phyloP scores from a whole-genome alignment of 1,284 basidiomycete species.

The Rhodofomes roseus region DNA sequence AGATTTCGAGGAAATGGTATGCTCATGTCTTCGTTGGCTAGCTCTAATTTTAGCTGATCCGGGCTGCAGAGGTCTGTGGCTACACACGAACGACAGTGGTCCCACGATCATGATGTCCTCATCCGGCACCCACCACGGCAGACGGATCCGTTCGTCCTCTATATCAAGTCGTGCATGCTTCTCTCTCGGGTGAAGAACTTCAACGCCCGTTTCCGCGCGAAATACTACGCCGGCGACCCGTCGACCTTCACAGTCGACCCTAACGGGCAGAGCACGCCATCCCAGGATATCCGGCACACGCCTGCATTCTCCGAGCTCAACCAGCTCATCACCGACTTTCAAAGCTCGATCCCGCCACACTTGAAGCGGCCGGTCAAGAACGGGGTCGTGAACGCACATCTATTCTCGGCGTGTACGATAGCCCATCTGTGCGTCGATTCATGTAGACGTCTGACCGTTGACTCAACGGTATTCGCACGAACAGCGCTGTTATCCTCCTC shows the following conservation, averaged over 20 bases:
- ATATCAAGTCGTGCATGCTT: constrained; percentile 65
- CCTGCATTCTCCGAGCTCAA: constrained; percentile 66
- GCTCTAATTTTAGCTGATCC: not conserved
- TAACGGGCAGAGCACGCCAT: constrained; percentile 1
- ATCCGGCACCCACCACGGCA: constrained; percentile 55
- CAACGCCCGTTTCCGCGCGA: constrained; percentile 61
- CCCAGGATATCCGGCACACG: constrained; percentile 52
- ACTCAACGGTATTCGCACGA: not conserved
- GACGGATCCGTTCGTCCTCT: constrained; percentile 67
- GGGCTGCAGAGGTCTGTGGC: constrained; percentile 43
- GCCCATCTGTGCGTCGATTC: constrained; percentile 53
- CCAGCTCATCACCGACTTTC: constrained; percentile 50
- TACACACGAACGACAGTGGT: constrained; percentile 63
- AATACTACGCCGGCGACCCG: constrained; percentile 53
- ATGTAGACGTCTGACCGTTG: not conserved
- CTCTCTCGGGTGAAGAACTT: constrained; percentile 68
- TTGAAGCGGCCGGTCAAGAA: constrained; percentile 47
- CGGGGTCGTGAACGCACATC: constrained; percentile 58
- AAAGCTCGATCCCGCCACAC: constrained; percentile 54
- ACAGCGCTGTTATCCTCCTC: constrained; percentile 57
- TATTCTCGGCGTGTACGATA: constrained; percentile 61
- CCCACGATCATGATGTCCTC: constrained; percentile 55
- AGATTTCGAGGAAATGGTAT: constrained; percentile 57
- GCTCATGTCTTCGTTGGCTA: constrained; percentile 21
- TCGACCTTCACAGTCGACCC: constrained; percentile 13